These are phyloP conservation scores for Huntiella savannae DNA, from an alignment of 2,329 filamentous ascomycete species.

Conservation along the genomic window DNA sequence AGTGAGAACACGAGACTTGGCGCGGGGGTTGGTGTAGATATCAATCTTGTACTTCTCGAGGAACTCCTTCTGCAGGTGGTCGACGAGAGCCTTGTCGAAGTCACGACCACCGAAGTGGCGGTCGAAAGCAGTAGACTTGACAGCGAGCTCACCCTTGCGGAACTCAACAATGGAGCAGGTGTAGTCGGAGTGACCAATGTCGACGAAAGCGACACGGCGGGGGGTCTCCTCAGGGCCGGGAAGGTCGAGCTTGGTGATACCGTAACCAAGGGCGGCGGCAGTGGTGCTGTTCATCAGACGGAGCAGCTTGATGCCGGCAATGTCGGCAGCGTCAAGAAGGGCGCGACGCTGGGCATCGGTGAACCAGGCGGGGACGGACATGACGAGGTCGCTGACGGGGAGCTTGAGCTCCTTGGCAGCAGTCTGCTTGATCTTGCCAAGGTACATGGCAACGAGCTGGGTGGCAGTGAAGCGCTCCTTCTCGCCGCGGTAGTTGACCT, in stretches of 20 bases:
- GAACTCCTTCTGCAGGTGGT: constrained; percentile 92
- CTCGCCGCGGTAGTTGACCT: constrained; percentile 83
- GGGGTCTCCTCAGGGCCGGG: constrained; percentile 80
- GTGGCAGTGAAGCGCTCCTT: constrained; percentile 91
- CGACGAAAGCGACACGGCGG: constrained; percentile 74
- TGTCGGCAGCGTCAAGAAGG: constrained; percentile 78
- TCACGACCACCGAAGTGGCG: constrained; percentile 93
- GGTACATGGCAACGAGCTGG: constrained; percentile 85
- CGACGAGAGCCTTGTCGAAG: constrained; percentile 86
- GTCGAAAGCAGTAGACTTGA: constrained; percentile 84
- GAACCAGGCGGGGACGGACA: constrained; percentile 94
- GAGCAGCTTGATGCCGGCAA: constrained; percentile 81
- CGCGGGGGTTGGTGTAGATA: constrained; percentile 78
- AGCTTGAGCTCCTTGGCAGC: constrained; percentile 73
- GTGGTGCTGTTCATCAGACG: constrained; percentile 97
- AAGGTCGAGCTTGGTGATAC: constrained; percentile 93
- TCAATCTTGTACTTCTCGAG: constrained; percentile 96
- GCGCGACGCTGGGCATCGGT: constrained; percentile 81
- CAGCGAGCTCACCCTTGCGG: constrained; percentile 84
- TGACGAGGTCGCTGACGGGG: constrained; percentile 78
- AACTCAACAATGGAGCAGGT: constrained; percentile 89
- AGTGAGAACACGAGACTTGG: constrained; percentile 65
- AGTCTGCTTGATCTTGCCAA: constrained; percentile 85
- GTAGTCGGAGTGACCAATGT: constrained; percentile 94
- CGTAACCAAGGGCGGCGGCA: constrained; percentile 84